Evolutionary conservation across 805 yeast species (phyloP), one percentile per base, ranked within the genome.

Genomic region (Cyberlindnera suaveolens): DNA sequence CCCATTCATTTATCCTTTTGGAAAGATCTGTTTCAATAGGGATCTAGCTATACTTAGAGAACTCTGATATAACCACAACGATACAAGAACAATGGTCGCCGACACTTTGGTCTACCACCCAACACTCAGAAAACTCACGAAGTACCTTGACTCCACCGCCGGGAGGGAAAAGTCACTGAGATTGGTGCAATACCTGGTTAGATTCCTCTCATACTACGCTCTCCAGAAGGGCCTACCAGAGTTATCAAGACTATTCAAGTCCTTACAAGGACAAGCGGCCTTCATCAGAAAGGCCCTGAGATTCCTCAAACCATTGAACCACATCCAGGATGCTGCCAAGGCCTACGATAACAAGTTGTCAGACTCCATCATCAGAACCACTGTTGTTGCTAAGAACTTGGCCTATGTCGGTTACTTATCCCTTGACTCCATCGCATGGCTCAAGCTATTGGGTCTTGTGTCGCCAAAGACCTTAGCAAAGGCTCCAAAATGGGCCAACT

Each of bases 91-190:
- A 36, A 82, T 82, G 88, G 85, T 81, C 49, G 77, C 70, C 48
- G 88, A 85, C 59, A 68, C 84, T 5, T 55, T 85, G 32, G 71
- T 82, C 38, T 81, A 80, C 61, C 96, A 85, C 66, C 96, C 96
- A 14, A 70, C 85, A 2, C 62, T 83, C 41, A 64, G 71, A 44
- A 82, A 78, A 52, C 61, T 82, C 32, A 67, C 84, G 61, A 74
- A 69, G 55, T 82, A 80, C 58, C 67, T 84, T 49, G 88, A 85
- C 57, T 64, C 78, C 39, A 70, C 82, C 15, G 77, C 81, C 34
- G 91, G 91, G 45, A 74, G 96, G 53, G 96, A 89, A 60, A 89
- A 89, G 68, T 63, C 81, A 13, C 71, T 85, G 57, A 80, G 96
- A 53, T 66, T 84, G 42, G 74, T 86, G 38, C 96, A 91, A 52